Base-by-base conservation (phyloP, 1,284 basidiomycete species). In the Ustilago vetiveriae region DNA sequence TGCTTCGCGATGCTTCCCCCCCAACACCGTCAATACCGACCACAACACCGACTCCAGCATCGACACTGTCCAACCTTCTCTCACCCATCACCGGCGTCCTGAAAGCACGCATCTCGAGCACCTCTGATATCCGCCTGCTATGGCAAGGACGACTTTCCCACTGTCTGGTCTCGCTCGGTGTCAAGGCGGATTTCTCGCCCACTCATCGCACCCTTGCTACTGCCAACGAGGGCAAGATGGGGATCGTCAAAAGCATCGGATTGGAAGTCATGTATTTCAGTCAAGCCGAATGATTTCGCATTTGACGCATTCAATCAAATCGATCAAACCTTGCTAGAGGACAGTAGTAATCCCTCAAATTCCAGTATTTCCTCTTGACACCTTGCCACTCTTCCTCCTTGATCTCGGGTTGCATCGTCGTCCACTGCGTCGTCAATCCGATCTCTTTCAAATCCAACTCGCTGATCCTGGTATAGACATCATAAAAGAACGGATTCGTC, bases 131-230 rank as follows among this genome's bases (percentile, higher is more conserved):
- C 26, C 90, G 94, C 6, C 82, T 98, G 29, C 87, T 97, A 79
- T 98, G 94, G 91, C 93, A 97, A 84, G 92, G 93, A 7, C 88
- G 92, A n/a, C 83, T 97, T 74, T 87, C 89, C 39, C 92, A 92
- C 75, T 90, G 94, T 83, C 85, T 98, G 16, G 88, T 98, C 69
- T 91, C 92, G 59, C 83, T 95, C 26, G 94, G 94, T 3, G 88
- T 96, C 14, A 87, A 92, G 14, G 92, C 92, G 5, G 92, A 97
- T 79, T 85, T 98, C 10, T 87, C 54, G 2, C 30, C 90, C n/a
- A 89, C 88, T 77, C 85, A 90, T 32, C 86, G 88, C 50, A 90
- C 89, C 80, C 92, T 92, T 3, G 91, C 43, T 2, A 19, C 29
- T 3, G 17, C 36, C 16, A n/a, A 8, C 19, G 33, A n/a, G 7